Evolutionary conservation across 345 rosid species (phyloP).

Genomic region (Eucalyptus cloeziana): DNA sequence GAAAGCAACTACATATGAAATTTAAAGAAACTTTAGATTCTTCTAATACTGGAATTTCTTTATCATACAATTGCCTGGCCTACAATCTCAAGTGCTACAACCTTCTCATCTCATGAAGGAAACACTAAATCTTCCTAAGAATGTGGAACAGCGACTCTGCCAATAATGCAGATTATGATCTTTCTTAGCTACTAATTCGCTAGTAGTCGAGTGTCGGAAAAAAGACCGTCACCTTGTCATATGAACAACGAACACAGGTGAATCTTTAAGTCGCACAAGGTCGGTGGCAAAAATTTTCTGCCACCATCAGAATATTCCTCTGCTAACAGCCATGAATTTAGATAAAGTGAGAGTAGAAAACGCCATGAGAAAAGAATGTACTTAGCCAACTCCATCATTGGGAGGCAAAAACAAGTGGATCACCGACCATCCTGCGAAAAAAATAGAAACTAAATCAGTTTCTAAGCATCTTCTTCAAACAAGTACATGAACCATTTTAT

Average conservation of each 20-base stretch:
- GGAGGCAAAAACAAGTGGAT: neutral
- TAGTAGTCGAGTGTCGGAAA: neutral
- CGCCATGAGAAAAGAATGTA: conserved; percentile 4
- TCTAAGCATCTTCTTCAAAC: neutral
- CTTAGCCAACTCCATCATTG: neutral
- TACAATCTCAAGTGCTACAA: neutral
- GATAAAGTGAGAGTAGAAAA: neutral
- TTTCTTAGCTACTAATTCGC: neutral
- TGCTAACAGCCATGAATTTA: conserved; percentile 21
- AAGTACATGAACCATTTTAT: neutral
- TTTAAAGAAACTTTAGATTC: neutral
- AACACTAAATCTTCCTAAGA: neutral
- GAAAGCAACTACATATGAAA: neutral
- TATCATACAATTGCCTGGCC: neutral
- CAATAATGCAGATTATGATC: neutral
- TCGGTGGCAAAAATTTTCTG: conserved; percentile 6
- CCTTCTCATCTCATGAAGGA: neutral
- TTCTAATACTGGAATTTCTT: neutral
- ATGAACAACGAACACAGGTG: neutral
- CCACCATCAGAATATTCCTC: conserved; percentile 29
- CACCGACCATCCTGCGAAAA: conserved; percentile 20
- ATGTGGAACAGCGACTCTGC: neutral
- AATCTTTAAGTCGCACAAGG: neutral
- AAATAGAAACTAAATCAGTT: neutral
- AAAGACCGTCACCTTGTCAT: neutral